A percentile compares a stretch with the other conserved stretches of the same genome.
These are phyloP conservation scores for Angomonas ambiguus DNA, from an alignment of 208 protist genomes.

Conservation along the genomic window DNA sequence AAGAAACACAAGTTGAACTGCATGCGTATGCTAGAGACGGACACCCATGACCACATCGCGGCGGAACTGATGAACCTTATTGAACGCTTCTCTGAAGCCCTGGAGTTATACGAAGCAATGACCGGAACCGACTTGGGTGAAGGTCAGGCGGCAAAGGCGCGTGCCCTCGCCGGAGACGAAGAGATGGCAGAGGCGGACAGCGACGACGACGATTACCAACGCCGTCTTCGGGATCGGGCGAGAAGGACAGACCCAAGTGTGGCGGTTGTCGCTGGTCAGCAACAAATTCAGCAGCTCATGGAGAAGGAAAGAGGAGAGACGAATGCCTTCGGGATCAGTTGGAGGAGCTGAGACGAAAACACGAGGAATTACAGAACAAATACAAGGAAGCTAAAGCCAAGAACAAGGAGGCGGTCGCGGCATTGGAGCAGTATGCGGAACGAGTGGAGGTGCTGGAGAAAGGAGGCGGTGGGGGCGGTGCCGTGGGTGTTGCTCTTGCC, in stretches of 20 bases:
- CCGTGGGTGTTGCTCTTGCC: not conserved
- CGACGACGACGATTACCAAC: conserved; percentile 74
- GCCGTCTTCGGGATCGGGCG: conserved; percentile 35
- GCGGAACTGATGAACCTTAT: conserved; percentile 80
- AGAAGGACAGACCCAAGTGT: conserved; percentile 30
- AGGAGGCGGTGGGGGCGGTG: conserved; percentile 10
- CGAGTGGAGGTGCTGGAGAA: conserved; percentile 56
- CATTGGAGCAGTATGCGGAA: conserved; percentile 63
- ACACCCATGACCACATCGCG: conserved; percentile 62
- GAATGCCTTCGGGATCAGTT: conserved; percentile 57
- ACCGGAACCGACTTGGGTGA: conserved; percentile 83
- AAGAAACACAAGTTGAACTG: conserved; percentile 73
- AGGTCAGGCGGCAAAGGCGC: conserved; percentile 50
- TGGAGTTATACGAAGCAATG: conserved; percentile 85
- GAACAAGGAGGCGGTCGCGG: conserved; percentile 70
- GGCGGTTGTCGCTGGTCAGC: conserved; percentile 66
- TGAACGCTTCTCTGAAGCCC: conserved; percentile 67
- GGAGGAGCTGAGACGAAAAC: conserved; percentile 70
- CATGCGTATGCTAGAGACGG: conserved; percentile 79
- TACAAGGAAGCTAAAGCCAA: conserved; percentile 90
- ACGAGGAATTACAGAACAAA: conserved; percentile 88
- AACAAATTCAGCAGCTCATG: conserved; percentile 70
- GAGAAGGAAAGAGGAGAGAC: conserved; percentile 60
- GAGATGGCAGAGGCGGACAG: conserved; percentile 53
- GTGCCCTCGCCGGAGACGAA: conserved; percentile 34